Percentiles rank a stretch among this genome's conserved stretches.
Evolutionary conservation across 441 rosid genomes (phyloP).

Genomic region (Gossypium armourianum): DNA sequence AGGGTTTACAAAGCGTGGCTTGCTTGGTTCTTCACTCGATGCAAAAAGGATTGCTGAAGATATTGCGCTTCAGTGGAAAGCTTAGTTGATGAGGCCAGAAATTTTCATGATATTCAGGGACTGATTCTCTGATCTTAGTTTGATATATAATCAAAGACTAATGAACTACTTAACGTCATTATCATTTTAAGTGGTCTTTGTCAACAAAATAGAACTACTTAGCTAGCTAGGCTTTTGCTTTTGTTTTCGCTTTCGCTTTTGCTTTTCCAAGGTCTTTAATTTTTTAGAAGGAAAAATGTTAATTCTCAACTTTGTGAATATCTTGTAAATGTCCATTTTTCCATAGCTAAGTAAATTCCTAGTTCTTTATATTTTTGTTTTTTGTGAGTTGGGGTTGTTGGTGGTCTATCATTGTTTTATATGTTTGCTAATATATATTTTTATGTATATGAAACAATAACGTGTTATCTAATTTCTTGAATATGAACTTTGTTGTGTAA

Average conservation of each 20-base stretch:
- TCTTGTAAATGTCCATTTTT: constrained; percentile 12
- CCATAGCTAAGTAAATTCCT: background rate
- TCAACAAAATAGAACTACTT: background rate
- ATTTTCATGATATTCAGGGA: too few relatives aligned
- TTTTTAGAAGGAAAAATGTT: background rate
- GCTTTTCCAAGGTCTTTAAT: background rate
- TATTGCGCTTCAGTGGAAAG: constrained; percentile 29
- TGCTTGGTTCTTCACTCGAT: constrained; percentile 54
- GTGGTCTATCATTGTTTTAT: background rate
- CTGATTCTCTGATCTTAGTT: too few relatives aligned
- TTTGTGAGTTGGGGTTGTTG: background rate
- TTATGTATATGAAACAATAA: background rate
- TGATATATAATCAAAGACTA: background rate
- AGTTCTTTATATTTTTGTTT: too few relatives aligned
- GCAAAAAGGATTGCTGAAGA: constrained; percentile 59
- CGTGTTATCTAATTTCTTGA: background rate
- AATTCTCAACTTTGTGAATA: constrained; percentile 6
- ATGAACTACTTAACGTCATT: constrained; percentile 6
- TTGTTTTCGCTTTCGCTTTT: background rate
- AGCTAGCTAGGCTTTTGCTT: background rate
- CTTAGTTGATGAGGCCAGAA: constrained; percentile 12
- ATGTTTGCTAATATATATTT: background rate
- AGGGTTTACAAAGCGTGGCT: constrained; percentile 64
- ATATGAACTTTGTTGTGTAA: background rate
- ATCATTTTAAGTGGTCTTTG: constrained; percentile 6